A percentile compares a stretch with the other conserved stretches of the same genome.
These are phyloP conservation scores for Boletus sensibilis DNA, from an alignment of 768 basidiomycete species.

Conservation along the genomic window DNA sequence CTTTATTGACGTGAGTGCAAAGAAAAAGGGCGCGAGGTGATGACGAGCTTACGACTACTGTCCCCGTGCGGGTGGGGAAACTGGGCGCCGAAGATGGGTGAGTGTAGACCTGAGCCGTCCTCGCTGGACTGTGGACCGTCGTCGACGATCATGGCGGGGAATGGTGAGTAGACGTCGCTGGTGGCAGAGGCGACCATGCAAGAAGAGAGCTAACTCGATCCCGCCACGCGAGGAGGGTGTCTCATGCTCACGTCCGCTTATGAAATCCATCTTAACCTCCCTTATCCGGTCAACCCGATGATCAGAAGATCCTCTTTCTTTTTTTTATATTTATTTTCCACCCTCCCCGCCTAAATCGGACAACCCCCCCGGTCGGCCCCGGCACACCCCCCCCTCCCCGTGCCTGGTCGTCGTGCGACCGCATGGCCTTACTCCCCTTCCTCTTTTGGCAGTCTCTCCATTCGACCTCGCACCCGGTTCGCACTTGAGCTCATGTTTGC, in stretches of 20 bases:
- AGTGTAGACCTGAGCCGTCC: slow-evolving; percentile 73
- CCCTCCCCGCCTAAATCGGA: slow-evolving; percentile 30
- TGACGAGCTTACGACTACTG: slow-evolving; percentile 40
- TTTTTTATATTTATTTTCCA: slow-evolving; percentile 7
- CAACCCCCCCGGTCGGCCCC: slow-evolving; percentile 20
- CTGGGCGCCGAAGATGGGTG: slow-evolving; percentile 59
- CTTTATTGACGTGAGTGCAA: slow-evolving; percentile 55
- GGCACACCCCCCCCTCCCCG: slow-evolving; percentile 22
- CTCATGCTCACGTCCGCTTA: slow-evolving; percentile 45
- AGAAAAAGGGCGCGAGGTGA: slow-evolving; percentile 50
- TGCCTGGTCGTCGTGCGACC: slow-evolving; percentile 31
- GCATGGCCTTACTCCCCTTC: slow-evolving; percentile 1
- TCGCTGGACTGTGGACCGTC: slow-evolving; percentile 72
- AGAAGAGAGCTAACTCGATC: slow-evolving; percentile 33
- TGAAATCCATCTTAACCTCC: slow-evolving; percentile 32
- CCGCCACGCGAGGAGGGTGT: slow-evolving; percentile 39
- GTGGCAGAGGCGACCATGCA: slow-evolving; percentile 58
- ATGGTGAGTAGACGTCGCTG: slow-evolving; percentile 58
- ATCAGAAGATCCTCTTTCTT: slow-evolving; percentile 32
- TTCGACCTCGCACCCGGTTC: neutral
- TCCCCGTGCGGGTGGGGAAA: slow-evolving; percentile 48
- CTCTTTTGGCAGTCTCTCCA: slow-evolving; percentile 5
- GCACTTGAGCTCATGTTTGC: slow-evolving; percentile 24
- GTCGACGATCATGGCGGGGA: slow-evolving; percentile 55
- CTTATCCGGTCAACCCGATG: slow-evolving; percentile 30